These are phyloP conservation scores for Chlorella sorokiniana DNA, from an alignment of 139 green algal genomes.

Conservation along the genomic window DNA sequence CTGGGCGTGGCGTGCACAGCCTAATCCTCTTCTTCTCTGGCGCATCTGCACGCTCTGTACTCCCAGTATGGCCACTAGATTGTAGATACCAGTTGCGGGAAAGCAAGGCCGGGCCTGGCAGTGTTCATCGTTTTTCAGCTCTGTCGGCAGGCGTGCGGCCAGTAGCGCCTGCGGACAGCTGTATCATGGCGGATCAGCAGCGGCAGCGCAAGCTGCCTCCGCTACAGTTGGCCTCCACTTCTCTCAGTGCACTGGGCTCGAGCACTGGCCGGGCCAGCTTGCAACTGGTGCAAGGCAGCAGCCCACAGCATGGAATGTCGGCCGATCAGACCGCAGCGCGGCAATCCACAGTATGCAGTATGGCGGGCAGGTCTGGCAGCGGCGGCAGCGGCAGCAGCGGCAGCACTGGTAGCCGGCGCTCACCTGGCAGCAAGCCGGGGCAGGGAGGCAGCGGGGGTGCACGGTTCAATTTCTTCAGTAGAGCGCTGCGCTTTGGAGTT, in stretches of 20 bases:
- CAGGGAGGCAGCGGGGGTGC: background rate
- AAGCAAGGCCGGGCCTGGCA: no score
- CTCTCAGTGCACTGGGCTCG: background rate
- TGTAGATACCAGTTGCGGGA: no score
- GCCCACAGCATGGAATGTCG: background rate
- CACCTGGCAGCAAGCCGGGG: background rate
- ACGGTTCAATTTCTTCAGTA: slow-evolving; percentile 27
- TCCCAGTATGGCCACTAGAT: no score
- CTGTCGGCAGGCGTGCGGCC: no score
- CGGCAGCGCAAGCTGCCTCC: slow-evolving; percentile 3
- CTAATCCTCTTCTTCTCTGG: no score
- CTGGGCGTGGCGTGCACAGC: no score
- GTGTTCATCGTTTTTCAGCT: no score
- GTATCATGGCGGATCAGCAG: slow-evolving; percentile 2
- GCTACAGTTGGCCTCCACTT: slow-evolving; percentile 12
- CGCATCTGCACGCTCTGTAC: no score
- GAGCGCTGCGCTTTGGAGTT: background rate
- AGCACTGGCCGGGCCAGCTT: background rate
- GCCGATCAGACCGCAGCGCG: background rate
- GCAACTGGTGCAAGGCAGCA: background rate
- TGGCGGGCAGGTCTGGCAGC: background rate
- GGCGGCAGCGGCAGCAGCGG: slow-evolving; percentile 12
- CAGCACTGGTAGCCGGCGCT: background rate
- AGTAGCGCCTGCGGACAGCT: background rate
- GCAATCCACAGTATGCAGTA: slow-evolving; percentile 7